Evolutionary conservation across 345 rosid species (phyloP).

Genomic region (Cardamine chenopodiifolia): DNA sequence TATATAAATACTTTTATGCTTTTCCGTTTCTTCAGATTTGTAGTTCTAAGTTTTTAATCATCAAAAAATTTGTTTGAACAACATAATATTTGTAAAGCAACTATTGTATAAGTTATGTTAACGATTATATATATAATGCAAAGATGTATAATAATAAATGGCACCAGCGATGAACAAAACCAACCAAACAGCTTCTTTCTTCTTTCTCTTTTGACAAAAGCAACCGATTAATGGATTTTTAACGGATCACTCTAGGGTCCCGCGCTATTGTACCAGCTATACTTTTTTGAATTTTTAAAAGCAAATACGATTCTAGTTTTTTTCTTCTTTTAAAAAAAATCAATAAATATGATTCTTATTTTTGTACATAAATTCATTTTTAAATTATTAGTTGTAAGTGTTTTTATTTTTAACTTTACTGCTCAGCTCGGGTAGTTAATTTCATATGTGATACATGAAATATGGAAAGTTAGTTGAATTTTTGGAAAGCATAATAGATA

Average conservation of each 20-base stretch:
- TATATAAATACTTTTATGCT: too few relatives aligned
- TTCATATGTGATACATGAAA: not conserved
- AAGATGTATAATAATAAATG: slow-evolving; percentile 27
- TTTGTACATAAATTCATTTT: not conserved
- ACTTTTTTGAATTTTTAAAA: not conserved
- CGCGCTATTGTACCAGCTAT: slow-evolving; percentile 1
- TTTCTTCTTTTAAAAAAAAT: too few relatives aligned
- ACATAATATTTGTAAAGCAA: not conserved
- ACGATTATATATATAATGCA: slow-evolving; percentile 10
- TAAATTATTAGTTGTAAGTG: not conserved
- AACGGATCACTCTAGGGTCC: slow-evolving; percentile 37
- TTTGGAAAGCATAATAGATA: not conserved
- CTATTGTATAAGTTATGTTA: too few relatives aligned
- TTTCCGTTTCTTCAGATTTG: not conserved
- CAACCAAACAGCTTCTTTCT: slow-evolving; percentile 23
- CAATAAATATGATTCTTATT: not conserved
- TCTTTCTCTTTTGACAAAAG: slow-evolving; percentile 36
- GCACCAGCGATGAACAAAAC: slow-evolving; percentile 37
- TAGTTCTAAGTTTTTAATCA: too few relatives aligned
- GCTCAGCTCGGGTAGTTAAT: not conserved
- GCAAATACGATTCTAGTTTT: not conserved
- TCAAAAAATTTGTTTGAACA: not conserved
- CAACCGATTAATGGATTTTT: slow-evolving; percentile 22
- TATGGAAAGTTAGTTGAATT: not conserved
- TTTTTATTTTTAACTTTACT: not conserved